Conservation (phyloP, 768 basidiomycete genomes). For the Hygrocybe coccinea region DNA sequence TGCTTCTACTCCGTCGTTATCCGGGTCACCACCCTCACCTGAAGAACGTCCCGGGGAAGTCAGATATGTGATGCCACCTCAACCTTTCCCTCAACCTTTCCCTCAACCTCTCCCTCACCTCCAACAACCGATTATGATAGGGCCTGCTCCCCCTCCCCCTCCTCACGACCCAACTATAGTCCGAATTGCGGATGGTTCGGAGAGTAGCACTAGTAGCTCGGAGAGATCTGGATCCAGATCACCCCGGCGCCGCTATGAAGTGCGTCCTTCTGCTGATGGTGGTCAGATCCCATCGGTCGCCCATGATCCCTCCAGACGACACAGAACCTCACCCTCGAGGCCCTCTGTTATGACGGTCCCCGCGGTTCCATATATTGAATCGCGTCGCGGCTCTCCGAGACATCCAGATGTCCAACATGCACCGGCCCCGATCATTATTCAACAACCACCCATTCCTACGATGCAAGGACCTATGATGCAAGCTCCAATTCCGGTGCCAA, state of each 20-base stretch:
- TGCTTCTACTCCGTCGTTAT: too few relatives aligned
- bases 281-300: too few relatives aligned
- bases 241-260: too few relatives aligned
- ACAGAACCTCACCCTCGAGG: neutral
- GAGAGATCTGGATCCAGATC: neutral
- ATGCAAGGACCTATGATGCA: conserved; percentile 1
- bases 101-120: too few relatives aligned
- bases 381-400: conserved; percentile 21
- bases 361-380: conserved; percentile 16
- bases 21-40: too few relatives aligned
- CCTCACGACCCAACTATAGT: neutral
- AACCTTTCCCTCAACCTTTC: too few relatives aligned
- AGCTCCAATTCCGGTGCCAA: neutral
- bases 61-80: too few relatives aligned
- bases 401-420: conserved; percentile 17
- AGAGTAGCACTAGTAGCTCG: neutral
- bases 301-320: too few relatives aligned
- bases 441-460: conserved; percentile 18
- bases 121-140: neutral
- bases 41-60: too few relatives aligned
- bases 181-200: neutral
- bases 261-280: too few relatives aligned
- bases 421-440: conserved; percentile 26
- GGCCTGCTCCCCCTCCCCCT: neutral
- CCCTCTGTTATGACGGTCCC: conserved; percentile 4